Evolutionary conservation across 805 yeast genomes (phyloP), one percentile per base, ranked within the genome.

Genomic region (Schwanniomyces sp.): DNA sequence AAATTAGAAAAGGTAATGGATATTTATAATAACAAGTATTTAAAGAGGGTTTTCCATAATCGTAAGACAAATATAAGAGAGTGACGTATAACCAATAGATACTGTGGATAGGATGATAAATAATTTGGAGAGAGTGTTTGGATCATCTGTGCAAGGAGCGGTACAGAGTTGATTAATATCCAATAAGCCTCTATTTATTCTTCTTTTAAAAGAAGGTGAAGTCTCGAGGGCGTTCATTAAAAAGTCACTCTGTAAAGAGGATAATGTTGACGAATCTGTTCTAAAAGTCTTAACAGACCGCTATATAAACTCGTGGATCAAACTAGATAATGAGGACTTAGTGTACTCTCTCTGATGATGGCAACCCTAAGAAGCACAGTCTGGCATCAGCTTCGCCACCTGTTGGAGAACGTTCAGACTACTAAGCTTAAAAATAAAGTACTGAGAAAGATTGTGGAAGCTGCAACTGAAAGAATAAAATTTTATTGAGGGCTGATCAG

Each of bases 401-500:
- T 6, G 14, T 8, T 1, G 40, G 21, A 37, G n/a, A 11, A 11
- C n/a, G 18, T 14, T 5, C 16, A 21, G 17, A 3, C 2, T 10
- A 21, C 25, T 6, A 18, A 37, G 10, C 12, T 21, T 16, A 37
- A 37, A 21, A 18, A 21, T 21, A 18, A 8, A 12, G 14, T n/a
- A 9, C 21, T 37, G 10, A 37, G 21, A 7, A 37, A 21, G 9
- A 21, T 4, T 21, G 10, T 37, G 40, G 27, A 37, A 17, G 76
- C 75, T 40, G 91, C 86, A 51, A 75, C 78, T 34, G 75, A 78
- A 45, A 70, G 90, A 21, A 76, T 86, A 60, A 81, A 44, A 69
- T 70, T 42, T 63, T 84, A 17, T 63, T 86, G 40, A 66, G 74
- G 49, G 74, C 79, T 1, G 89, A 84, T 58, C 67, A 77, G 47